phyloP scores from a whole-genome alignment of 305 asterid genomes.

The Petunia hybrid region DNA sequence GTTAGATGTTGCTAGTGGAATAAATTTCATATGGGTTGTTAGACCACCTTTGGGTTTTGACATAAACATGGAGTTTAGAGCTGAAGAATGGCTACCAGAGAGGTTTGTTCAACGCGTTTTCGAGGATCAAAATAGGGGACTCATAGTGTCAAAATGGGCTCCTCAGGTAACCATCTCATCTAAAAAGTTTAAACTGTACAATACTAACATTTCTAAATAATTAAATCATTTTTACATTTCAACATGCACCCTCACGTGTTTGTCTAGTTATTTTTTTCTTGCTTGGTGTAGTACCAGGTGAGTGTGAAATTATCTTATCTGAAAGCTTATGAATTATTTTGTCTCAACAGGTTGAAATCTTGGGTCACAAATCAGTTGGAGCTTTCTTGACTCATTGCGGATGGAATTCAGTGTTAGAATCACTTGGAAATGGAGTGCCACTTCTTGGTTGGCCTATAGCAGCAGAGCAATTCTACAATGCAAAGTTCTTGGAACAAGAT shows the following conservation, averaged over 20 bases:
- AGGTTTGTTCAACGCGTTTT: slow-evolving; percentile 44
- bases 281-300: neutral
- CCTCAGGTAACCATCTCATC: slow-evolving; percentile 41
- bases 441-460: slow-evolving; percentile 69
- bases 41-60: slow-evolving; percentile 63
- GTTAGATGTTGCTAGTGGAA: slow-evolving; percentile 43
- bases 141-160: slow-evolving; percentile 60
- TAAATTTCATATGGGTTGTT: slow-evolving; percentile 61
- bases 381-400: slow-evolving; percentile 63
- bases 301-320: neutral
- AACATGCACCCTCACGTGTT: neutral
- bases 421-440: slow-evolving; percentile 59
- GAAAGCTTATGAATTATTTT: neutral
- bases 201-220: neutral
- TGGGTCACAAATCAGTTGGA: slow-evolving; percentile 51
- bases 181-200: neutral
- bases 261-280: neutral
- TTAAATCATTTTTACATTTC: neutral
- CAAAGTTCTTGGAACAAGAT: slow-evolving; percentile 54
- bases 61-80: slow-evolving; percentile 49
- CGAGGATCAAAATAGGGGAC: slow-evolving; percentile 46
- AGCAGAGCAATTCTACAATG: slow-evolving; percentile 69
- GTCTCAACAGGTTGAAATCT: slow-evolving; percentile 40
- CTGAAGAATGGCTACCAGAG: slow-evolving; percentile 65
- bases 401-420: slow-evolving; percentile 70